These are phyloP conservation scores for Cercospora citrullina DNA, from an alignment of 2,329 filamentous ascomycete genomes.

Conservation along the genomic window DNA sequence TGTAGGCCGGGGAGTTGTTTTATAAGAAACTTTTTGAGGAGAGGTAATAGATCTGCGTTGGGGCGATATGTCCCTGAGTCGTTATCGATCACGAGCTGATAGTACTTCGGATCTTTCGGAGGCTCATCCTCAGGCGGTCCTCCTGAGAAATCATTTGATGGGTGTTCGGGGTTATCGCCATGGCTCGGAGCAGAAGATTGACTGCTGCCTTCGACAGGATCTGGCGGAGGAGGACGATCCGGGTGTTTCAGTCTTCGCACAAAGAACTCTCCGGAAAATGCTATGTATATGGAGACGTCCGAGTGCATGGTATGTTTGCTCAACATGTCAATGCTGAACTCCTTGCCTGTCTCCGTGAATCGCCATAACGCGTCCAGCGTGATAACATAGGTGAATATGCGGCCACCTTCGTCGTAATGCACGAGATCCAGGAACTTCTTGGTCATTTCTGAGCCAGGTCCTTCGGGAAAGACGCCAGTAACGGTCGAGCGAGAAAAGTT, in stretches of 20 bases:
- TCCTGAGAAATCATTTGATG: constrained; percentile 52
- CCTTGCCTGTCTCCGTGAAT: constrained; percentile 93
- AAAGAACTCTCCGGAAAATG: constrained; percentile 91
- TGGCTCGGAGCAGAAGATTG: constrained; percentile 45
- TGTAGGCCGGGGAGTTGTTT: constrained; percentile 75
- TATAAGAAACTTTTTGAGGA: constrained; percentile 69
- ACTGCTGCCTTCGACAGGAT: constrained; percentile 49
- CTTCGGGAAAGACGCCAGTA: constrained; percentile 61
- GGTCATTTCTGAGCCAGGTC: constrained; percentile 69
- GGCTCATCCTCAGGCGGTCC: constrained; percentile 45
- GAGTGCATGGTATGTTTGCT: constrained; percentile 98
- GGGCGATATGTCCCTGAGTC: constrained; percentile 92
- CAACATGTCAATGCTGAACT: constrained; percentile 89
- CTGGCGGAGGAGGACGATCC: constrained; percentile 42
- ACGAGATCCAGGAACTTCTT: constrained; percentile 81
- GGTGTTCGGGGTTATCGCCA: constrained; percentile 51
- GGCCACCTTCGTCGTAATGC: constrained; percentile 80
- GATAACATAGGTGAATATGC: constrained; percentile 88
- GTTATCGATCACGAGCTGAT: constrained; percentile 92
- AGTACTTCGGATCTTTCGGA: constrained; percentile 59
- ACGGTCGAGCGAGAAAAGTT: constrained; percentile 78
- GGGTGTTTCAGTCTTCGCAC: constrained; percentile 66
- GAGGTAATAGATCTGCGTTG: constrained; percentile 71
- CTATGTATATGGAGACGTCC: constrained; percentile 86
- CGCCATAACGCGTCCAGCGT: constrained; percentile 83